Base-by-base conservation (phyloP, 192 early-diverging fungal species). In the Lunasporangiospora selenospora region DNA sequence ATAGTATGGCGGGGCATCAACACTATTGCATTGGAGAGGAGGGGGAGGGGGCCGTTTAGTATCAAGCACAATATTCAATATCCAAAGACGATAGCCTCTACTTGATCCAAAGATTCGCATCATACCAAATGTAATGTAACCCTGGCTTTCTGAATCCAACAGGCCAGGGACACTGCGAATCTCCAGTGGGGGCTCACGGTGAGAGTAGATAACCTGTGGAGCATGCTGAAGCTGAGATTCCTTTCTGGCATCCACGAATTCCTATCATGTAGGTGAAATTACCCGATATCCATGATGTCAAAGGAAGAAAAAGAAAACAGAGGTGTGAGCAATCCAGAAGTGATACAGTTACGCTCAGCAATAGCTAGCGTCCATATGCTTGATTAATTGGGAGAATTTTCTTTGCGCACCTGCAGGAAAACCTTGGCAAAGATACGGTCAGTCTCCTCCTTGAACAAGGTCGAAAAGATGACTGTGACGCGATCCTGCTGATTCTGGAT, bases 201-300 rank as follows among this genome's bases (percentile, higher is more conserved):
- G 82, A 27, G 89, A 90, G 78, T 95, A 99, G 18, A 95, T 77
- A 8, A 99, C 98, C 80, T 96, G 95, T 24, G 98, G 98, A n/a
- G 96, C 95, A 62, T 93, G 95, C 73, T 95, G 93, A 50, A 94
- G 86, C 33, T 87, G 80, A 45, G 90, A 90, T 75, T 87, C 90
- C 65, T 95, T 90, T 48, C 97, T 85, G n/a, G 95, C 97, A 82
- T 99, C 97, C 26, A 97, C 95, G 80, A 99, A 99, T 89, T 99
- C 97, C 87, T 94, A 57, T 40, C 0, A 24, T 30, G 19, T 36
- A 41, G 45, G 3, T 10, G 30, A 24, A 16, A 64, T 3, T 31
- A 42, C n/a, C 12, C 39, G 39, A n/a, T n/a, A 19, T 42, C 41
- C 3, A 42, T 18, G 41, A 18, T 16, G 16, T 16, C 41, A 42